Conservation (phyloP, 1,284 basidiomycete genomes). For the Inonotus hispidus region DNA sequence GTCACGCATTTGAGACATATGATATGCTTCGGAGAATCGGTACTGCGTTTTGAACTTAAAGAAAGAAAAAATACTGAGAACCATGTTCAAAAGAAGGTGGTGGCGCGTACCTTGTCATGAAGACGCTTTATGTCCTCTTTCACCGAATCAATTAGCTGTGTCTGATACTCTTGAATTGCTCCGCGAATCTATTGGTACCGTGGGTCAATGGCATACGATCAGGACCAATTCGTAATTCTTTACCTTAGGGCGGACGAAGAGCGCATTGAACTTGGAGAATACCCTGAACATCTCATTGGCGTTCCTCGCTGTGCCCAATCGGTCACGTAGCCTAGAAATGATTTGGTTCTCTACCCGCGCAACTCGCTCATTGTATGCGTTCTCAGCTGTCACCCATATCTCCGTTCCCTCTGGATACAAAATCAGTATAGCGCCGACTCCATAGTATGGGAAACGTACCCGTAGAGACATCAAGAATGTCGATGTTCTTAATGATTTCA, state of each 20-base stretch:
- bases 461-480: slow-evolving; percentile 90
- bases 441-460: slow-evolving; percentile 43
- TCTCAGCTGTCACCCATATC: slow-evolving; percentile 96
- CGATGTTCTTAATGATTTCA: slow-evolving; percentile 92
- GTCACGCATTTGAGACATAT: slow-evolving; percentile 98
- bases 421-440: background rate
- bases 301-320: slow-evolving; percentile 92
- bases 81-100: background rate
- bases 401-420: slow-evolving; percentile 80
- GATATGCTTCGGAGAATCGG: slow-evolving; percentile 91
- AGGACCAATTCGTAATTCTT: background rate
- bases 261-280: slow-evolving; percentile 96
- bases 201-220: background rate
- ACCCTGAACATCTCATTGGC: slow-evolving; percentile 99
- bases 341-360: slow-evolving; percentile 98
- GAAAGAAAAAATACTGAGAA: slow-evolving; percentile 4
- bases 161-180: slow-evolving; percentile 98
- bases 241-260: slow-evolving; percentile 98
- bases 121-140: slow-evolving; percentile 96
- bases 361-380: slow-evolving; percentile 96
- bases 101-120: slow-evolving; percentile 74
- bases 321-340: slow-evolving; percentile 87
- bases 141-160: slow-evolving; percentile 94
- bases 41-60: slow-evolving; percentile 87
- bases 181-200: slow-evolving; percentile 73